Evolutionary conservation across 2,329 filamentous ascomycete species (phyloP), one percentile per base, ranked within the genome.

Genomic region (Fusarium oligoseptatum): DNA sequence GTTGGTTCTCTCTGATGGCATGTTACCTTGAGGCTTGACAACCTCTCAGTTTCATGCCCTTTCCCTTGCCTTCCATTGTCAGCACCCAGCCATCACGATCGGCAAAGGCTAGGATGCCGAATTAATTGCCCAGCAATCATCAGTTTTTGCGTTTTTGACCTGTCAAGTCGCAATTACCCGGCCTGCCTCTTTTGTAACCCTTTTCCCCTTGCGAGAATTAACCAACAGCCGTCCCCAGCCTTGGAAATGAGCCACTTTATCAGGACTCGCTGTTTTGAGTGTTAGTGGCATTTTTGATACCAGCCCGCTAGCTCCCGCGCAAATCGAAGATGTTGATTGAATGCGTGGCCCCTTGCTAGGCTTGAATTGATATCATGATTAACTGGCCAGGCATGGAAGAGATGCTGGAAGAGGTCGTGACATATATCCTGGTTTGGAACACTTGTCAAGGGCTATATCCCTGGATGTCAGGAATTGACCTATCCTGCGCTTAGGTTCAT

Each of bases 141-240:
- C 50, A 48, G 60, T 64, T 74, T 74, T 29, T 6, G 24, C 7
- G 48, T 36, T 57, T 57, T 57, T 58, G 48, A 71, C 63, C 48
- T 55, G 52, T 67, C 70, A 67, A 72, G 55, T 72, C 34, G 64
- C n/a, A 52, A 60, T 36, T 60, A 37, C 20, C 56, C 48, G 60
- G 60, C 63, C 73, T 71, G 48, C 64, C 71, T 43, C 17, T 68
- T 71, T 64, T 27, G 70, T 58, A 27, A 36, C 48, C 37, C 22
- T 63, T 63, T 52, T 22, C 39, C 55, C 52, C 32, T 34, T 52
- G 60, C 67, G 64, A 64, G 45, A 55, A 22, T 37, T 48, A n/a
- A 15, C 24, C 24, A 64, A 22, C 39, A 58, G 27, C 32, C 27
- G 27, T 29, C 27, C 27, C 34, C 22, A 52, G 20, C n/a, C 48